phyloP scores from a whole-genome alignment of 179 eudicot species.

The Silene coronaria region DNA sequence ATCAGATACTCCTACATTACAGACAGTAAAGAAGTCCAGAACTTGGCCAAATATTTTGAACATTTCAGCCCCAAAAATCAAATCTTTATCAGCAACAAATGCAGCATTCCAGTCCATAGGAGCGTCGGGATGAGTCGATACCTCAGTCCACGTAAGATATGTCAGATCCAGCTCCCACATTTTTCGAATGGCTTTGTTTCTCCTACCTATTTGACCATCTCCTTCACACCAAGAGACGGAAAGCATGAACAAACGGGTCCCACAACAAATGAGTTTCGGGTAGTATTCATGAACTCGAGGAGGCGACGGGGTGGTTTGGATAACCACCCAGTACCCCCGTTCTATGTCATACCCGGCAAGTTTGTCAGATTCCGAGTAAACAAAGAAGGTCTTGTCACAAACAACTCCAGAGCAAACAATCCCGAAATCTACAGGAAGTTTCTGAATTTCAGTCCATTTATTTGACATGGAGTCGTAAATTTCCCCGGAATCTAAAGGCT shows the following conservation, averaged over 20 bases:
- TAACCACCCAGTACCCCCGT: slow-evolving; percentile 70
- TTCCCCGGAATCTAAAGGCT: slow-evolving; percentile 79
- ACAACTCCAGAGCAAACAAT: slow-evolving; percentile 73
- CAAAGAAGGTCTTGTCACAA: slow-evolving; percentile 66
- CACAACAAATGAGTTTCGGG: slow-evolving; percentile 67
- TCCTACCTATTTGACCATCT: slow-evolving; percentile 92
- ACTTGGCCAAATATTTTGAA: slow-evolving; percentile 95
- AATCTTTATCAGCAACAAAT: slow-evolving; percentile 65
- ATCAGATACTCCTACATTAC: slow-evolving; percentile 38
- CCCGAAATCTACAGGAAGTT: slow-evolving; percentile 79
- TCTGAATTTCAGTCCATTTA: slow-evolving; percentile 87
- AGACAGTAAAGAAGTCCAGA: slow-evolving; percentile 76
- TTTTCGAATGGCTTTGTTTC: slow-evolving; percentile 91
- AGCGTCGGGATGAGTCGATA: slow-evolving; percentile 86
- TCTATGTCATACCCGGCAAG: slow-evolving; percentile 78
- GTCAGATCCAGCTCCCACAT: slow-evolving; percentile 83
- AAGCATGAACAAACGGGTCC: slow-evolving; percentile 68
- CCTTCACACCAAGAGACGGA: slow-evolving; percentile 99
- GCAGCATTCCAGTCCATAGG: slow-evolving; percentile 98
- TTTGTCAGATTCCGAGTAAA: slow-evolving; percentile 77
- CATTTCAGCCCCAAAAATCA: slow-evolving; percentile 89
- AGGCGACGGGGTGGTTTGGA: slow-evolving; percentile 61
- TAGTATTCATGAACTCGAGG: slow-evolving; percentile 84
- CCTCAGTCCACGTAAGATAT: slow-evolving; percentile 65
- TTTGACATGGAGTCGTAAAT: slow-evolving; percentile 69